Evolutionary conservation across 352 stramenopile species (phyloP).

Genomic region (Phytophthora podocarpi): DNA sequence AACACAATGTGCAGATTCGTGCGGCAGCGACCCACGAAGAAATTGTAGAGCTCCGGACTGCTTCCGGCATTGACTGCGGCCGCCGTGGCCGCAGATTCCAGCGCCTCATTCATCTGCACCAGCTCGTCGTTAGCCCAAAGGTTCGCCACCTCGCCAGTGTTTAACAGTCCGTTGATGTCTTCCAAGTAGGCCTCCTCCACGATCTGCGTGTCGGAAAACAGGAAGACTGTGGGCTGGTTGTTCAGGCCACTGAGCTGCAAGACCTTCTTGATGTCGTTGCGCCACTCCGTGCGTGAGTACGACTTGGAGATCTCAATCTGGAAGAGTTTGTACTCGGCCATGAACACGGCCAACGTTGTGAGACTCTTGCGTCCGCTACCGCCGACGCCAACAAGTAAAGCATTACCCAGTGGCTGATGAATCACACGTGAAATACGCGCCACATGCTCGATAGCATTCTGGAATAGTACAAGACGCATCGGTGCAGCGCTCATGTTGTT

Average conservation of each 20-base stretch:
- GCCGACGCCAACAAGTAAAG: slow-evolving; percentile 93
- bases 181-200: slow-evolving; percentile 93
- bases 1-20: slow-evolving; percentile 96
- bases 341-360: slow-evolving; percentile 92
- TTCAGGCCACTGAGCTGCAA: slow-evolving; percentile 76
- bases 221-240: slow-evolving; percentile 91
- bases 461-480: slow-evolving; percentile 95
- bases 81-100: slow-evolving; percentile 64
- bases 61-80: slow-evolving; percentile 77
- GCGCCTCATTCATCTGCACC: slow-evolving; percentile 78
- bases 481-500: slow-evolving; percentile 95
- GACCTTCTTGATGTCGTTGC: slow-evolving; percentile 93
- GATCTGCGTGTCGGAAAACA: slow-evolving; percentile 95
- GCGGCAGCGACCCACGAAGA: slow-evolving; percentile 90
- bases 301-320: slow-evolving; percentile 97
- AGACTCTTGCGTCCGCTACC: slow-evolving; percentile 93
- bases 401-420: slow-evolving; percentile 93
- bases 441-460: slow-evolving; percentile 95
- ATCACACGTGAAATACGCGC: slow-evolving; percentile 93
- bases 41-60: slow-evolving; percentile 85
- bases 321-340: slow-evolving; percentile 95
- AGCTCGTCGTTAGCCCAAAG: slow-evolving; percentile 92
- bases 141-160: slow-evolving; percentile 94
- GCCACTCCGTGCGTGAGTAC: slow-evolving; percentile 93
- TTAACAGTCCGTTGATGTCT: slow-evolving; percentile 94